Evolutionary conservation across 2,329 filamentous ascomycete genomes (phyloP), one percentile per base, ranked within the genome.

Genomic region (Trichoderma arundinaceum): DNA sequence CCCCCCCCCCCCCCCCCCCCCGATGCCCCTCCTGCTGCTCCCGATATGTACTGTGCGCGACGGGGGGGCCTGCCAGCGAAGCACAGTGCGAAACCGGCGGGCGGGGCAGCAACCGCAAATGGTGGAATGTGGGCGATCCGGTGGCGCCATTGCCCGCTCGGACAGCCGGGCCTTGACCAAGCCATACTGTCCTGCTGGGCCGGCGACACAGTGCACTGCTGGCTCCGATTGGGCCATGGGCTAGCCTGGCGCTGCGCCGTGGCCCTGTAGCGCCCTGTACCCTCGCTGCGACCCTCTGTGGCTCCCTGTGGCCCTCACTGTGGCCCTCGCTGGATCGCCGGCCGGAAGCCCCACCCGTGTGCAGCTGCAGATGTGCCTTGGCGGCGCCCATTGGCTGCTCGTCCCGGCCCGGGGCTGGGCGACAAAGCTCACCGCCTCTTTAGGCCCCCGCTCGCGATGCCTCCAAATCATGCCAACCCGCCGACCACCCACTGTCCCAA

Each of bases 381-480:
- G 69, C 72, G 52, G 48, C 69, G 67, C 69, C 71, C 66, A 78
- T 78, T 78, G 76, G 76, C 74, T 74, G 72, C 71, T 68, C 66
- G 59, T 73, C 69, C 72, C 72, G 73, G 73, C 52, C 72, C 70
- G 70, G 74, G 72, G 73, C 74, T 76, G 73, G 74, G 68, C 67
- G 66, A 69, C 33, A 6, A 22, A 66, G 73, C 77, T 77, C 76
- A 77, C 76, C 76, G 76, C 76, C 76, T 77, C 76, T 77, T 77
- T 69, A 68, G 67, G 69, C 70, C 72, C 64, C 70, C 64, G 68
- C 59, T 56, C 59, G 53, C 53, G 71, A 53, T 62, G 17, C 64
- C 64, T 51, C 71, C 69, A 66, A 62, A 65, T 65, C 61, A 57
- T 64, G 61, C 61, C 61, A 46, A 65, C 62, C 53, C 62, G 53